Base-by-base conservation (phyloP, 2,329 filamentous ascomycete species). In the Aspergillus ustus region DNA sequence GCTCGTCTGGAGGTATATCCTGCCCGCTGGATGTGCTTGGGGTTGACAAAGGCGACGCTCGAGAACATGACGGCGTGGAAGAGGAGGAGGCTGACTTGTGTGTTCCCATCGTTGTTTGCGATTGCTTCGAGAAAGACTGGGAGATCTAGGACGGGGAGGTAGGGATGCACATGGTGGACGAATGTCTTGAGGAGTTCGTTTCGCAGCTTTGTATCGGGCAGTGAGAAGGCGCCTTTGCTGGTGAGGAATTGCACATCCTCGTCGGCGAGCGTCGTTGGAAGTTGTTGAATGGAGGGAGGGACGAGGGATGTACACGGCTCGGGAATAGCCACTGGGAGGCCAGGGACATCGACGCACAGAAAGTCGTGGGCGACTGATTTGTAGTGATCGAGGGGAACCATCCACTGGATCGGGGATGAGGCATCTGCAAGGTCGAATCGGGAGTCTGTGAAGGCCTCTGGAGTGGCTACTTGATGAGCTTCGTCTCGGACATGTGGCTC, bases 1-100 rank as follows among this genome's bases (percentile, higher is more conserved):
- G 88, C 88, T 77, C 92, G 91, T 50, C 92, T 84, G 22, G 84
- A 89, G 4, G 84, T 75, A 72, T 90, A 95, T 2, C 92, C 92
- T 40, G 89, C 91, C 56, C 88, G 84, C 28, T 85, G 86, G 55
- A 96, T 81, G 69, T 87, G 82, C 58, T 87, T 84, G 78, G 91
- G 88, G 68, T 93, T 91, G 54, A 95, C 89, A 73, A 92, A 95
- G 0, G 92, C 91, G 0, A 89, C 89, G 1, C 89, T 91, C 1
- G 91, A 88, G 72, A 96, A 96, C 90, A 96, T 93, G 70, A 96
- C 88, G 28, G 92, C 90, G 72, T 96, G 92, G 75, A 94, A 96
- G 1, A 96, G 80, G 59, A 96, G 85, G 70, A 96, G 80, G 78
- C 92, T 96, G 67, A 91, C 48, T 2, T 57, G 59, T 9, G 60